Evolutionary conservation across 345 rosid genomes (phyloP), one percentile per base, ranked within the genome.

Genomic region (Lumnitzera littorea): DNA sequence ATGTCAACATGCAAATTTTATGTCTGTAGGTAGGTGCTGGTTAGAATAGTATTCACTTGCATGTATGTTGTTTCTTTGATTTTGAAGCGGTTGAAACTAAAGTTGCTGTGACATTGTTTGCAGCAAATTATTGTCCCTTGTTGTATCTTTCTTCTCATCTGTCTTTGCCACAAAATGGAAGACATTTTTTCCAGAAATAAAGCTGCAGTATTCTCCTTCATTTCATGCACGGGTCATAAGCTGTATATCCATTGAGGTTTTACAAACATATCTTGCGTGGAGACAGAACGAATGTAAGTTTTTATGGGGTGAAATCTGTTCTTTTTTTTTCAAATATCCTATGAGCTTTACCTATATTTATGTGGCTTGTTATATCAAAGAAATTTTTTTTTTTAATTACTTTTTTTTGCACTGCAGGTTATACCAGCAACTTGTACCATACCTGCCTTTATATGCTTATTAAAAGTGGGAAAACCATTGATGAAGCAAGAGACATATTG

Each of bases 191-290:
- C 86, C 92, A 5, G 68, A 56, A 36, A 76, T 55, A 61, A 78
- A 84, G 66, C 61, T 89, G 69, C 62, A 70, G 72, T 80, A 71
- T 66, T 78, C 86, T 7, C 95, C 95, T 62, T 84, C 95, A 17
- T 86, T 91, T 73, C 70, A 4, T 69, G 84, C 87, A 13, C 77
- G 72, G 51, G 73, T 82, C 60, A 65, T 84, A 51, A 66, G 60
- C 23, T 88, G 98, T 80, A 91, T 96, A 49, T 67, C 90, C 1
- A 16, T 74, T n/a, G 95, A 86, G 51, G 85, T 89, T 78, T 84
- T 91, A 70, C 98, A 85, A 76, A 62, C 78, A 25, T 89, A 83
- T 78, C 86, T 91, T 53, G 80, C 84, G 11, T 92, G 98, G 98
- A 92, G 91, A 80, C 96, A 89, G 64, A 76, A 67, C 52, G 89